These are phyloP conservation scores for Carex scoparia DNA, from an alignment of 176 grass and related monocot species.

Conservation along the genomic window DNA sequence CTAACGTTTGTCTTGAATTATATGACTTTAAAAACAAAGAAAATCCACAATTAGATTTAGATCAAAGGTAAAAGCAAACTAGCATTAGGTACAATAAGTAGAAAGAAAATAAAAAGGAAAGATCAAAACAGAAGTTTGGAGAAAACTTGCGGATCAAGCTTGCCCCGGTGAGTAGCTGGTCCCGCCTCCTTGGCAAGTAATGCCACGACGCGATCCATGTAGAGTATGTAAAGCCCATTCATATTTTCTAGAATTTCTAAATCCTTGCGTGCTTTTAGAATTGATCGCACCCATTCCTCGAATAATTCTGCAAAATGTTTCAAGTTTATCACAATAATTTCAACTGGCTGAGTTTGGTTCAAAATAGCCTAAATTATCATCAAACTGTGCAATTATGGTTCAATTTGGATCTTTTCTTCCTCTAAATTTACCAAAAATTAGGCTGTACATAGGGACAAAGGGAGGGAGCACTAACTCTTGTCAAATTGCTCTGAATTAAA, in stretches of 20 bases:
- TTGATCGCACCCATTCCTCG: constrained; percentile 79
- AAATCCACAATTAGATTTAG: not conserved
- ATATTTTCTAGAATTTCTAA: constrained; percentile 68
- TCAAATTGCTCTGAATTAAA: constrained; percentile 52
- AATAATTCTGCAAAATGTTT: constrained; percentile 53
- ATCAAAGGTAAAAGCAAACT: not conserved
- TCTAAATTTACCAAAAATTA: constrained; percentile 12
- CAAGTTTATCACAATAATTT: constrained; percentile 18
- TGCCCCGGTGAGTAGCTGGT: constrained; percentile 52
- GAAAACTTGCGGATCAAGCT: constrained; percentile 60
- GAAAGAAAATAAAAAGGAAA: not conserved
- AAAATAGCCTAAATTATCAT: not conserved
- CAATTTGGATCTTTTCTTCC: not conserved
- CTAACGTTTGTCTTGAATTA: not conserved
- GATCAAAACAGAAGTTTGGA: constrained; percentile 60
- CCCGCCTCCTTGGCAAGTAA: constrained; percentile 66
- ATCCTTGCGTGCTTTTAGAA: constrained; percentile 69
- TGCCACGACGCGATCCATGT: constrained; percentile 65
- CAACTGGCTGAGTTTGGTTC: not conserved
- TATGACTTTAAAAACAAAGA: not conserved
- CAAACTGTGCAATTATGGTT: not conserved
- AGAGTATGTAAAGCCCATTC: constrained; percentile 66
- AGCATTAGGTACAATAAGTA: not conserved
- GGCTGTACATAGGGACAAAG: not conserved
- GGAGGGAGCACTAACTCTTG: constrained; percentile 50